Evolutionary conservation across 148 eudicot genomes (phyloP).

Genomic region (Nepenthes mirabilis): DNA sequence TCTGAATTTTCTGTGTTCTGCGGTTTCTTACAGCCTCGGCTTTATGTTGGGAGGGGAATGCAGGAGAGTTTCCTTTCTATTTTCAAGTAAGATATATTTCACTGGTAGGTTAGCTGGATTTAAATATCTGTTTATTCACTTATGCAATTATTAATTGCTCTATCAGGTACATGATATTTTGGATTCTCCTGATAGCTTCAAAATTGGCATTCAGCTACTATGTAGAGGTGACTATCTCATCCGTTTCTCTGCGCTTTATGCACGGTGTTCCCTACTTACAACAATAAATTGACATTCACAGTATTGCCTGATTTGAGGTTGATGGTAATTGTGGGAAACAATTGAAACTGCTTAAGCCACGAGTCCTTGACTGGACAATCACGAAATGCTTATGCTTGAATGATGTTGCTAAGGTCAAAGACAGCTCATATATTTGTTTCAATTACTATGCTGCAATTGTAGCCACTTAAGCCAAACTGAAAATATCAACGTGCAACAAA

Average conservation of each 20-base stretch:
- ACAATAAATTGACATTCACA: no score
- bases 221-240: conserved; percentile 33
- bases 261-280: no score
- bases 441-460: no score
- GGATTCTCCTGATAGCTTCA: conserved; percentile 43
- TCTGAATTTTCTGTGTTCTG: conserved; percentile 2
- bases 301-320: no score
- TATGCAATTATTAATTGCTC: neutral
- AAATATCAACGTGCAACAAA: no score
- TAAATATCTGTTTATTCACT: neutral
- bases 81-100: conserved; percentile 31
- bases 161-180: conserved; percentile 45
- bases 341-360: no score
- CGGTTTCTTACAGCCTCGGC: conserved; percentile 42
- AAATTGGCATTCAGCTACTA: conserved; percentile 58
- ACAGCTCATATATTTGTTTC: no score
- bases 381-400: no score
- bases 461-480: no score
- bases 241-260: neutral
- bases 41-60: conserved; percentile 75
- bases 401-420: no score
- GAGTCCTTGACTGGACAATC: no score
- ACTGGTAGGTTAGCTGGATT: neutral
- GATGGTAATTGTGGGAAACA: no score
- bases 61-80: conserved; percentile 51